Conservation (phyloP, 2,329 filamentous ascomycete genomes). For the Thelonectria discophora region DNA sequence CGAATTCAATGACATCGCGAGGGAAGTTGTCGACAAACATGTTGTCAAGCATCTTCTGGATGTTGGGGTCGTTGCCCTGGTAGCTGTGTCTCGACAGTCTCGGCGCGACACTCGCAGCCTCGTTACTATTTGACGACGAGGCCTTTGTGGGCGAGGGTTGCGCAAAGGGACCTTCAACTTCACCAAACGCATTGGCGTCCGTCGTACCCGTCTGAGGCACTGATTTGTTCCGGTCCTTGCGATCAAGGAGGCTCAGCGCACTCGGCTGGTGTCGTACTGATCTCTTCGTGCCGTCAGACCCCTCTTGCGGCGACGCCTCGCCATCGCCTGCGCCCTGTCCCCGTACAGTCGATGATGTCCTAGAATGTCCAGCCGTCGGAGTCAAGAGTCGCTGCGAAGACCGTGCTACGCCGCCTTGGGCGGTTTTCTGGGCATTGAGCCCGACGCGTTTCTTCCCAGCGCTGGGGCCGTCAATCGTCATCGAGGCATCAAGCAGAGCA, state of each 20-base stretch:
- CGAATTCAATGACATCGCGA: conserved; percentile 74
- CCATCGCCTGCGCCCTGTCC: conserved; percentile 45
- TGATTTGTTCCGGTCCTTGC: conserved; percentile 67
- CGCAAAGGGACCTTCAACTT: conserved; percentile 66
- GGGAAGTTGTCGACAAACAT: conserved; percentile 82
- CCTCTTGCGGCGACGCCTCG: conserved; percentile 50
- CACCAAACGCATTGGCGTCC: conserved; percentile 66
- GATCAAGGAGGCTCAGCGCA: conserved; percentile 66
- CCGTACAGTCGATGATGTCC: conserved; percentile 46
- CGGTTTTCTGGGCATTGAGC: conserved; percentile 59
- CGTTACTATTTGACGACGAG: conserved; percentile 36
- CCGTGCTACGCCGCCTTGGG: conserved; percentile 48
- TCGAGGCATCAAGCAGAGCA: conserved; percentile 89
- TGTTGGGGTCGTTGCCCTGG: conserved; percentile 76
- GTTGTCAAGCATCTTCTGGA: conserved; percentile 78
- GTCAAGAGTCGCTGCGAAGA: conserved; percentile 45
- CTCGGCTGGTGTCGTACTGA: conserved; percentile 66
- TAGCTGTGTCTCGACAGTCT: conserved; percentile 79
- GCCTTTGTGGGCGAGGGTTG: conserved; percentile 42
- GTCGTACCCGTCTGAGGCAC: conserved; percentile 67
- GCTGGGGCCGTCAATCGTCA: conserved; percentile 78
- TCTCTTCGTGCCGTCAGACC: conserved; percentile 54
- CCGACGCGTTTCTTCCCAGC: conserved; percentile 62
- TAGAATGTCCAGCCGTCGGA: conserved; percentile 49
- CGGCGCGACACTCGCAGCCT: conserved; percentile 47